phyloP scores from a whole-genome alignment of 129 eudicot species.

The Pseudognaphalium luteoalbum region DNA sequence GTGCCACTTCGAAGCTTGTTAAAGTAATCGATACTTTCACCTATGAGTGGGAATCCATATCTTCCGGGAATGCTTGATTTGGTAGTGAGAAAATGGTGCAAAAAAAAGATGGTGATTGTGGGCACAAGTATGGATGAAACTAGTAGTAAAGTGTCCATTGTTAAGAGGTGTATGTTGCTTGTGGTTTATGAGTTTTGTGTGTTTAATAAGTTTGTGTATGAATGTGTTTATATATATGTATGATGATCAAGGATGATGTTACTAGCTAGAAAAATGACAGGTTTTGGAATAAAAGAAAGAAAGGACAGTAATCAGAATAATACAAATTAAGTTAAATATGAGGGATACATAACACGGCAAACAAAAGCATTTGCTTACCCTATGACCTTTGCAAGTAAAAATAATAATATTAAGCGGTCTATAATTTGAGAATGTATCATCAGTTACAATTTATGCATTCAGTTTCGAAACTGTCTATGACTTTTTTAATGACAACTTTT shows the following conservation, averaged over 20 bases:
- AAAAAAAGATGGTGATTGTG: conserved; percentile 21
- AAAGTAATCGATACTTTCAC: conserved; percentile 45
- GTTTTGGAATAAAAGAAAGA: conserved; percentile 24
- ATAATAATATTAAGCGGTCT: too few relatives aligned
- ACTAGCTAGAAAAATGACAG: conserved; percentile 21
- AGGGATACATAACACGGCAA: neutral
- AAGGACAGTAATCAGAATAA: conserved; percentile 32
- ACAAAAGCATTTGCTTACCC: conserved; percentile 2
- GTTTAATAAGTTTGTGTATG: conserved; percentile 14
- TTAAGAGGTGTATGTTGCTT: conserved; percentile 1
- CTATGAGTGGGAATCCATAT: conserved; percentile 38
- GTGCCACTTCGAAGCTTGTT: conserved; percentile 39
- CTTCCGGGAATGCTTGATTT: conserved; percentile 37
- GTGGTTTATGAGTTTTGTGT: conserved; percentile 2
- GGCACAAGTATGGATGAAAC: conserved; percentile 31
- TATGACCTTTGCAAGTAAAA: too few relatives aligned
- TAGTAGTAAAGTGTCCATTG: conserved; percentile 40
- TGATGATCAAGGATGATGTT: neutral
- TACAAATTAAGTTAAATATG: neutral
- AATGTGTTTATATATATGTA: neutral
- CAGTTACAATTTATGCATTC: too few relatives aligned
- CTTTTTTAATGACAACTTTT: too few relatives aligned
- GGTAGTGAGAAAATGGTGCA: conserved; percentile 25
- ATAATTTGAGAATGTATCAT: too few relatives aligned
- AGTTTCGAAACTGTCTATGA: too few relatives aligned